Evolutionary conservation across 2,329 filamentous ascomycete species (phyloP), one percentile per base, ranked within the genome.

Genomic region (Penicillium olsonii): DNA sequence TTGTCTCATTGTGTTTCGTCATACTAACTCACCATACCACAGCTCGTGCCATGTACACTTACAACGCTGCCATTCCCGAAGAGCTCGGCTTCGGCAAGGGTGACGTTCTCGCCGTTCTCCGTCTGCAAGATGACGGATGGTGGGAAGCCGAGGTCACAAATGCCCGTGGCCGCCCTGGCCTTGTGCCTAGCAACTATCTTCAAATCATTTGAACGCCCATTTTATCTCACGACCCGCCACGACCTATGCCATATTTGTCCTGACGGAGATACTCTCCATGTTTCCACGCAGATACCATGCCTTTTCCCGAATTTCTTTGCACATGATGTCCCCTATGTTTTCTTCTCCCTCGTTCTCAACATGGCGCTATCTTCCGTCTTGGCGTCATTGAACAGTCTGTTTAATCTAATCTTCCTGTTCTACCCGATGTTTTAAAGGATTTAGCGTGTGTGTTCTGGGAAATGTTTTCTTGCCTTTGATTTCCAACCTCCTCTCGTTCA

Each of bases 41-140:
- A 97, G 94, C 94, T 46, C 88, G 92, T 35, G 92, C 94, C 20
- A 81, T 96, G 77, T 99, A 97, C 72, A 85, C 90, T 76, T 99
- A 99, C 70, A 85, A 88, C 65, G 91, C 94, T 2, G 92, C 91
- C 18, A 99, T 99, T 50, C 90, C 92, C 0, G 94, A 97, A 68
- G 95, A 99, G 72, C 77, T 99, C 17, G 87, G 88, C 12, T 99
- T 99, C 70, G 79, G 80, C 39, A 99, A 99, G 75, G 92, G 92
- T 40, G 95, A 99, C 66, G 84, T 92, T 51, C 78, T 99, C 12
- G 90, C 92, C 2, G 85, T 99, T 12, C 77, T 96, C 39, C 82
- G 92, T 52, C 84, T 95, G 64, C 94, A 99, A 73, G 94, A 99
- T 68, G 94, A 99, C 67, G 94, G 94, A 17, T 99, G 94, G 94